Conservation (phyloP, 257 asterid species). For the Lycium ferocissimum region DNA sequence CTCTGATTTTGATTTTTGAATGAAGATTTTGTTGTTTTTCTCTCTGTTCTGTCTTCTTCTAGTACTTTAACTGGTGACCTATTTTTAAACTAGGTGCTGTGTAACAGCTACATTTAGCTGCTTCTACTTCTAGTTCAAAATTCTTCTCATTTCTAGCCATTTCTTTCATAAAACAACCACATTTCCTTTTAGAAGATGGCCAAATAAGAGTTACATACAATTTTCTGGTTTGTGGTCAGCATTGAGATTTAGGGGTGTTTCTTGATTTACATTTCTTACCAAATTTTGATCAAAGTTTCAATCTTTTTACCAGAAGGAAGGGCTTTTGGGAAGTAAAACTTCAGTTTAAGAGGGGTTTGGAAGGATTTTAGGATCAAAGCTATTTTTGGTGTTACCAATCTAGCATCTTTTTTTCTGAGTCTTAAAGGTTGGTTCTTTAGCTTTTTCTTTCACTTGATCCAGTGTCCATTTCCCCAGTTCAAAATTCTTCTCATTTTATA, state of each 20-base stretch:
- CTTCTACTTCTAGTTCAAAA: conserved; percentile 28
- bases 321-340: not conserved
- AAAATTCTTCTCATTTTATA: too few species aligned
- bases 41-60: conserved; percentile 42
- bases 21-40: conserved; percentile 39
- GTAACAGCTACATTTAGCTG: conserved; percentile 33
- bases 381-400: conserved; percentile 32
- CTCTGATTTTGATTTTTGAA: conserved; percentile 55
- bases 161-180: not conserved
- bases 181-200: not conserved
- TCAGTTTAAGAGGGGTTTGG: conserved; percentile 26
- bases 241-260: conserved; percentile 29
- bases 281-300: not conserved
- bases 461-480: too few species aligned
- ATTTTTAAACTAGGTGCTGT: conserved; percentile 16
- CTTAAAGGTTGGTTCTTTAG: conserved; percentile 50
- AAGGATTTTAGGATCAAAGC: conserved; percentile 36
- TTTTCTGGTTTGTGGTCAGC: conserved; percentile 4
- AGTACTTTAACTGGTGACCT: conserved; percentile 35
- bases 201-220: not conserved
- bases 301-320: not conserved
- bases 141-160: not conserved
- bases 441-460: conserved; percentile 6
- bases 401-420: conserved; percentile 23
- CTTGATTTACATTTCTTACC: not conserved